A percentile compares a stretch with the other conserved stretches of the same genome.
Evolutionary conservation across 768 basidiomycete species (phyloP).

Genomic region (Candolleomyces aberdarensis): DNA sequence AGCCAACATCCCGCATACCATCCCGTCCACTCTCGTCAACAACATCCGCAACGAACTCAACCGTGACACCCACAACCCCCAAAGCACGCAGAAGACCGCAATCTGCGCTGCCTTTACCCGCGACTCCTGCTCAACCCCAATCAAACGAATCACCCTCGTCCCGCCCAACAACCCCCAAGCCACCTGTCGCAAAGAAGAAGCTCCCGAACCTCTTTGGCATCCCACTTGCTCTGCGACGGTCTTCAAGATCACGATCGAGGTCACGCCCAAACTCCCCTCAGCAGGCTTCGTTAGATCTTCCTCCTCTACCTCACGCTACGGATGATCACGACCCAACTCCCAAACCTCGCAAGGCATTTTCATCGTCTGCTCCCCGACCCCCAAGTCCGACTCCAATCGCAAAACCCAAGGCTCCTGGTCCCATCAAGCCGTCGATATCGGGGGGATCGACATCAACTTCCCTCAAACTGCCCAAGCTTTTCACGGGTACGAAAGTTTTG

Average conservation of each 20-base stretch:
- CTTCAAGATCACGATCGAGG: slow-evolving; percentile 29
- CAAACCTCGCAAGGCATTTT: slow-evolving; percentile 23
- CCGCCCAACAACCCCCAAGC: slow-evolving; percentile 30
- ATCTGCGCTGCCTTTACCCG: slow-evolving; percentile 24
- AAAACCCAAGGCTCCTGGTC: slow-evolving; percentile 23
- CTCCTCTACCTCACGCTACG: slow-evolving; percentile 15
- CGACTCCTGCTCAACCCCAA: neutral
- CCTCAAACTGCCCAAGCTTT: slow-evolving; percentile 27
- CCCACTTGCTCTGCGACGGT: slow-evolving; percentile 32
- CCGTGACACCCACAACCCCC: slow-evolving; percentile 56
- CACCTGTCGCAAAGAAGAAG: slow-evolving; percentile 33
- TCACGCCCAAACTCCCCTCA: slow-evolving; percentile 26
- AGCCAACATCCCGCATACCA: slow-evolving; percentile 46
- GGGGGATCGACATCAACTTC: slow-evolving; percentile 25
- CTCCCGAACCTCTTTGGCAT: slow-evolving; percentile 47
- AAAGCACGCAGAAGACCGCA: slow-evolving; percentile 29
- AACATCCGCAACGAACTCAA: slow-evolving; percentile 59
- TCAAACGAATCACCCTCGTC: slow-evolving; percentile 10
- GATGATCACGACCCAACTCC: slow-evolving; percentile 27
- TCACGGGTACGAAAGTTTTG: slow-evolving; percentile 25
- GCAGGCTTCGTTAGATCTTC: slow-evolving; percentile 19
- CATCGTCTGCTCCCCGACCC: slow-evolving; percentile 19
- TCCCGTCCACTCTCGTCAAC: slow-evolving; percentile 67
- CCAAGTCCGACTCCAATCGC: slow-evolving; percentile 29
- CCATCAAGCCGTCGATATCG: slow-evolving; percentile 24